These are phyloP conservation scores for Linnemannia exigua DNA, from an alignment of 192 early-diverging fungal genomes.

Conservation along the genomic window DNA sequence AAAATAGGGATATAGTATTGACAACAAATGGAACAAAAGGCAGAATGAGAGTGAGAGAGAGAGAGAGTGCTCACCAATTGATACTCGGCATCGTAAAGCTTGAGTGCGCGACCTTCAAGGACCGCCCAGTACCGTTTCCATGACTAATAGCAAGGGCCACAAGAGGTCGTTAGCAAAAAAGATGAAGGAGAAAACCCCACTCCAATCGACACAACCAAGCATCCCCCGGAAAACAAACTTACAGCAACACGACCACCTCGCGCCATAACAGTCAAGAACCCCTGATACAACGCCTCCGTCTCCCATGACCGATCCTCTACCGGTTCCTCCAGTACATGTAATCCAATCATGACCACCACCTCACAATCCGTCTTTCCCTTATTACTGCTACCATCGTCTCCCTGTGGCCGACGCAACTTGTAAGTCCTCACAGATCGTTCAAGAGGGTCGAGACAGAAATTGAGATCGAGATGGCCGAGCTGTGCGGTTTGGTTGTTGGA, in stretches of 20 bases:
- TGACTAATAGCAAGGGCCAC: not conserved
- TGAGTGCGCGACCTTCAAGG: conserved; percentile 38
- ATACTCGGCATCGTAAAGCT: conserved; percentile 51
- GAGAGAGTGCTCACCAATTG: conserved; percentile 19
- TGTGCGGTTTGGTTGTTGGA: conserved; percentile 22
- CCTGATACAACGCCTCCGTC: conserved; percentile 28
- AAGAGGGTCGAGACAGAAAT: conserved; percentile 30
- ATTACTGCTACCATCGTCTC: conserved; percentile 20
- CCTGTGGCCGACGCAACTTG: conserved; percentile 7
- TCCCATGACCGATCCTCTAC: conserved; percentile 46
- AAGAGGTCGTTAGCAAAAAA: not conserved
- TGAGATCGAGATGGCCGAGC: conserved; percentile 33
- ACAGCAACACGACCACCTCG: conserved; percentile 34
- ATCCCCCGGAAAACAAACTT: not conserved
- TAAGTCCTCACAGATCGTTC: conserved; percentile 29
- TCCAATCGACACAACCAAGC: not conserved
- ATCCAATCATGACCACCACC: conserved; percentile 36
- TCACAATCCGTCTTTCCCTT: conserved; percentile 39
- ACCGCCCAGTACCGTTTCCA: conserved; percentile 55
- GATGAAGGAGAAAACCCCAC: not conserved
- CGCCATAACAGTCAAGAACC: conserved; percentile 46
- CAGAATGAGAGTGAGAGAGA: too few species aligned
- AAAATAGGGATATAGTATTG: not conserved
- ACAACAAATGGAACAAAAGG: not conserved
- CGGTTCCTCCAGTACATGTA: conserved; percentile 46